Evolutionary conservation across 306 rosid genomes (phyloP).

Genomic region (Morella rubra): DNA sequence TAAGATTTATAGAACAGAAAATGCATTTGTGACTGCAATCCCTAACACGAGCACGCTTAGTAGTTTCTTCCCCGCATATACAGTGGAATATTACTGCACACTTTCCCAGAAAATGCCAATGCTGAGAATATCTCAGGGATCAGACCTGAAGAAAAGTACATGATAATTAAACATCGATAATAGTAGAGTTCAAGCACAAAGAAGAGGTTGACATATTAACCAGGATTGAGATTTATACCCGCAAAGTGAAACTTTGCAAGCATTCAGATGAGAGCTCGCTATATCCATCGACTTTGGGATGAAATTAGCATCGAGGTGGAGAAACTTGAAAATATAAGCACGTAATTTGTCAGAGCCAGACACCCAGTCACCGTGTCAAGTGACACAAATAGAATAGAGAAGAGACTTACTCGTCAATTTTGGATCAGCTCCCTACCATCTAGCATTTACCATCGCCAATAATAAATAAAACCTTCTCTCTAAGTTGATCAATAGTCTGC

Average conservation of each 20-base stretch:
- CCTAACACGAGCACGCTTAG: no score
- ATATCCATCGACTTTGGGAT: neutral
- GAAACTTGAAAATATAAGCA: neutral
- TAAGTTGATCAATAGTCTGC: conserved; percentile 58
- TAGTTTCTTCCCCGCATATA: no score
- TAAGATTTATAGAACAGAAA: no score
- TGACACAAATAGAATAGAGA: neutral
- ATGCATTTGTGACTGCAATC: no score
- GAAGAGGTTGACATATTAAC: neutral
- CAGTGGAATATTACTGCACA: no score
- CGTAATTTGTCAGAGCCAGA: neutral
- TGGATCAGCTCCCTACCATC: conserved; percentile 4
- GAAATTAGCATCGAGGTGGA: neutral
- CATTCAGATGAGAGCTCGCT: conserved; percentile 5
- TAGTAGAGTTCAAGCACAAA: neutral
- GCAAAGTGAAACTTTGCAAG: neutral
- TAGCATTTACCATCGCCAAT: conserved; percentile 36
- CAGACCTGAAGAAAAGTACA: neutral
- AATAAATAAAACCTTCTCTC: conserved; percentile 31
- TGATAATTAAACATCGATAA: neutral
- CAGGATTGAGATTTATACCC: neutral
- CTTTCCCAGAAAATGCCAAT: no score
- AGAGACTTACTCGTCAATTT: conserved; percentile 14
- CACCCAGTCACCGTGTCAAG: neutral
- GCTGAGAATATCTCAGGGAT: neutral